phyloP scores from a whole-genome alignment of 2,329 filamentous ascomycete genomes.

The Penicillium occitanis region DNA sequence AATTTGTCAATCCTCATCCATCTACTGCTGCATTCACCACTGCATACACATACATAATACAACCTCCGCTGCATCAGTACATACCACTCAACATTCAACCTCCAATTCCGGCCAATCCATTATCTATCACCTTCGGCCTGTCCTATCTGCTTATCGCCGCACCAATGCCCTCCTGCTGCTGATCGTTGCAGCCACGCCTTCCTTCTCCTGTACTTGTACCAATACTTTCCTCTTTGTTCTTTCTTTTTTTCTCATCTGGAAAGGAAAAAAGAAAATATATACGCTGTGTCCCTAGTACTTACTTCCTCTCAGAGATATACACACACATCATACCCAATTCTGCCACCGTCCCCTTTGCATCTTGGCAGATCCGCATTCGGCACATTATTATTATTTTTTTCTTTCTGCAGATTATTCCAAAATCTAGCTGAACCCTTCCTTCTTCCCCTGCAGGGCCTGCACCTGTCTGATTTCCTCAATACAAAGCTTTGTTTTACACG shows the following conservation, averaged over 20 bases:
- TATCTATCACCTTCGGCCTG: not conserved
- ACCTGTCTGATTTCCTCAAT: not conserved
- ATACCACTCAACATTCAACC: not conserved
- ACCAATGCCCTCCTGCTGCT: not conserved
- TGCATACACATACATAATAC: not conserved
- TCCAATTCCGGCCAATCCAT: not conserved
- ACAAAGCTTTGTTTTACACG: conserved; percentile 9
- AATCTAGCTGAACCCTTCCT: conserved; percentile 24
- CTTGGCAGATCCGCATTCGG: conserved; percentile 16
- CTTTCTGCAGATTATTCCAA: conserved; percentile 23
- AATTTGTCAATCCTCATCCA: not conserved
- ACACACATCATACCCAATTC: not conserved
- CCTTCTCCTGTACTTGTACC: not conserved
- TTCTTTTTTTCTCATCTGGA: not conserved
- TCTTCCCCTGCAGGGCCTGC: not conserved
- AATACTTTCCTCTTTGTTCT: not conserved
- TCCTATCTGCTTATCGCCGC: conserved; percentile 7
- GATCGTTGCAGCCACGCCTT: conserved; percentile 2
- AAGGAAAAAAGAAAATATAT: not conserved
- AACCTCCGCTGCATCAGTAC: not conserved
- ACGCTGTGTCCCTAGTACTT: not conserved
- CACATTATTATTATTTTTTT: conserved; percentile 5
- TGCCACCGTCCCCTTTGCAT: conserved; percentile 7
- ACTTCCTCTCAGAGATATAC: conserved; percentile 2
- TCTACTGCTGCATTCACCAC: not conserved